A percentile compares a stretch with the other conserved stretches of the same genome.
phyloP scores from a whole-genome alignment of 129 eudicot genomes.

The Artemisia argyi region DNA sequence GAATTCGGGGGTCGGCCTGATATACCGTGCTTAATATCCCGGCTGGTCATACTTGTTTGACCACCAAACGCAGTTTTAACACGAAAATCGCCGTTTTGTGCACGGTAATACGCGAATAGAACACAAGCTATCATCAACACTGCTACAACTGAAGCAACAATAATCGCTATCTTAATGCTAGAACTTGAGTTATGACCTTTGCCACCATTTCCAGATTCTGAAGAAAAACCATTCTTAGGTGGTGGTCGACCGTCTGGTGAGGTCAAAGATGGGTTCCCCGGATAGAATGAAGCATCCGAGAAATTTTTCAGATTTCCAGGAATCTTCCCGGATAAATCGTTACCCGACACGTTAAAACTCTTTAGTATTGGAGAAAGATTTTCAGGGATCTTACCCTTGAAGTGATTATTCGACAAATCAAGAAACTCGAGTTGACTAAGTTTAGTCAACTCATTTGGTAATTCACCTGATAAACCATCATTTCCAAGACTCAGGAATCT shows the following conservation, averaged over 20 bases:
- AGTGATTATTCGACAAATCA: constrained; percentile 71
- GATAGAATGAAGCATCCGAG: constrained; percentile 64
- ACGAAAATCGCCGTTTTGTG: constrained; percentile 58
- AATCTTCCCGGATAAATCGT: constrained; percentile 57
- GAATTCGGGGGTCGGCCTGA: constrained; percentile 62
- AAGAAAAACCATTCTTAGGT: constrained; percentile 22
- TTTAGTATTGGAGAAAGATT: constrained; percentile 53
- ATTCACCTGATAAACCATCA: constrained; percentile 67
- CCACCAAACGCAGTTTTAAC: constrained; percentile 52
- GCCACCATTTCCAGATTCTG: constrained; percentile 8
- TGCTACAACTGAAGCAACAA: constrained; percentile 85
- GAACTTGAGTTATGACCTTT: constrained; percentile 51
- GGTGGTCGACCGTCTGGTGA: constrained; percentile 28
- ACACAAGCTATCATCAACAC: constrained; percentile 77
- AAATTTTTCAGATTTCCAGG: constrained; percentile 64
- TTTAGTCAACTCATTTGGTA: constrained; percentile 68
- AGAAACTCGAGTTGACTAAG: constrained; percentile 67
- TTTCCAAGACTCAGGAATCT: constrained; percentile 66
- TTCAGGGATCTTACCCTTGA: constrained; percentile 69
- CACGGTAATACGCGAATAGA: constrained; percentile 69
- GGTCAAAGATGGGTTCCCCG: constrained; percentile 64
- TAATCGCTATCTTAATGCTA: constrained; percentile 63
- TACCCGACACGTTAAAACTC: constrained; percentile 63
- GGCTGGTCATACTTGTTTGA: constrained; percentile 43
- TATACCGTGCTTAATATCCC: constrained; percentile 64